Evolutionary conservation across 2,329 filamentous ascomycete species (phyloP).

Genomic region (Claviceps paspali): DNA sequence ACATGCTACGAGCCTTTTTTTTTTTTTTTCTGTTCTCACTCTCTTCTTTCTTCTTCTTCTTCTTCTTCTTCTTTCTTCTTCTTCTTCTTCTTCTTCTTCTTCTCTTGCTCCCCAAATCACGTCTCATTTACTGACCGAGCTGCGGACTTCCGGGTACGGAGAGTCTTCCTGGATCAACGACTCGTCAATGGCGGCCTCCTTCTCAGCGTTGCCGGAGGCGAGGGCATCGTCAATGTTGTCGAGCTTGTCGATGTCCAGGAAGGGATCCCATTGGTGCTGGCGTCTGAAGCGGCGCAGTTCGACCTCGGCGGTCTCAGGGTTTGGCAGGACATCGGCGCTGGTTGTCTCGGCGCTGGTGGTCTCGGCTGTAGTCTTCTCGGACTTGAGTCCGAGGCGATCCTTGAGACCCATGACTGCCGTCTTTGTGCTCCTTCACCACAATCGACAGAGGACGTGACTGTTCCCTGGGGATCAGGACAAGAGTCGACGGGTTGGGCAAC

Average conservation of each 20-base stretch:
- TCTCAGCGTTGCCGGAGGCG: slow-evolving; percentile 26
- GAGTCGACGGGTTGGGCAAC: no score
- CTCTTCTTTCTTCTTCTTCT: background rate
- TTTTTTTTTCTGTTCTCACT: background rate
- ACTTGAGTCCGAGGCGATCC: slow-evolving; percentile 9
- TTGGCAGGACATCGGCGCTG: slow-evolving; percentile 9
- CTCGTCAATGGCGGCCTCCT: slow-evolving; percentile 29
- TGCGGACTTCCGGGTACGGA: slow-evolving; percentile 14
- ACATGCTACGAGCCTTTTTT: background rate
- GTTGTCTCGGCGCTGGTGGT: slow-evolving; percentile 8
- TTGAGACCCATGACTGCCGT: slow-evolving; percentile 10
- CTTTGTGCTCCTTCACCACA: background rate
- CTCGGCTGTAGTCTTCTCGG: slow-evolving; percentile 6
- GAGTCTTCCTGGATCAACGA: slow-evolving; percentile 37
- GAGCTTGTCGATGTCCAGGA: slow-evolving; percentile 35
- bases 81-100: no score
- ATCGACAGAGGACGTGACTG: background rate
- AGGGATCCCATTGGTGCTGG: slow-evolving; percentile 41
- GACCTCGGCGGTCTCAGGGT: slow-evolving; percentile 9
- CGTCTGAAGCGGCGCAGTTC: slow-evolving; percentile 28
- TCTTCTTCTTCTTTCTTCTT: no score
- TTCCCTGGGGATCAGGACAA: no score
- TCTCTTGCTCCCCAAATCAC: background rate
- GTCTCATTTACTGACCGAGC: slow-evolving; percentile 11
- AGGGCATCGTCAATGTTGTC: slow-evolving; percentile 35